Evolutionary conservation across 2,329 filamentous ascomycete species (phyloP).

Genomic region (Aspergillus novofumigatus): DNA sequence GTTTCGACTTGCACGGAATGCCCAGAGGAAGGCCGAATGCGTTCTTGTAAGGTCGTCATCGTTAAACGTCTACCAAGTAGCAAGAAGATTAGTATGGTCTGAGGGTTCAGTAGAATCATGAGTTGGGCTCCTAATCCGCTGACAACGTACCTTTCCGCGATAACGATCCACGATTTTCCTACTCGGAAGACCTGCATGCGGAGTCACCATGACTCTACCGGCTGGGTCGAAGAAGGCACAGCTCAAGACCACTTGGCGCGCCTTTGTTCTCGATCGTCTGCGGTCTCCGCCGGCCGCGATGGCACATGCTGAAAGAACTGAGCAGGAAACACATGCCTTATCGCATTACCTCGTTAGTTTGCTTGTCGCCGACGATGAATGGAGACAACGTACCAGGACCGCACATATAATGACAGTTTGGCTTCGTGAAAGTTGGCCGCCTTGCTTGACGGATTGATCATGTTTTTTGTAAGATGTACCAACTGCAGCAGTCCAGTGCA

Average conservation of each 20-base stretch:
- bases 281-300: constrained; percentile 52
- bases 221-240: constrained; percentile 43
- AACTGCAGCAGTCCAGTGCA: constrained; percentile 78
- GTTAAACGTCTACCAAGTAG: constrained; percentile 47
- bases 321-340: constrained; percentile 59
- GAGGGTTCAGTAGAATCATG: not conserved
- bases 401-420: constrained; percentile 70
- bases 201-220: constrained; percentile 44
- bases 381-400: constrained; percentile 53
- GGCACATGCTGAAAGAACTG: constrained; percentile 55
- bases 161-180: constrained; percentile 76
- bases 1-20: constrained; percentile 74
- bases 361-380: not conserved
- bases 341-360: constrained; percentile 8
- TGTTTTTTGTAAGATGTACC: constrained; percentile 65
- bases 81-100: constrained; percentile 15
- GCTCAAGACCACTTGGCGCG: constrained; percentile 55
- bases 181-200: constrained; percentile 41
- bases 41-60: constrained; percentile 71
- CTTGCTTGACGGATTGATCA: constrained; percentile 37
- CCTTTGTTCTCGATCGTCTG: constrained; percentile 53
- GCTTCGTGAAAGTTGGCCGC: constrained; percentile 52
- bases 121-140: not conserved
- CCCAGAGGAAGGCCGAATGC: constrained; percentile 82
- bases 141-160: constrained; percentile 54